Percentiles rank a stretch among this genome's conserved stretches.
These are phyloP conservation scores for Pseudoscleropodium purum DNA, from an alignment of 225 moss, liverwort and hornwort genomes.

Conservation along the genomic window DNA sequence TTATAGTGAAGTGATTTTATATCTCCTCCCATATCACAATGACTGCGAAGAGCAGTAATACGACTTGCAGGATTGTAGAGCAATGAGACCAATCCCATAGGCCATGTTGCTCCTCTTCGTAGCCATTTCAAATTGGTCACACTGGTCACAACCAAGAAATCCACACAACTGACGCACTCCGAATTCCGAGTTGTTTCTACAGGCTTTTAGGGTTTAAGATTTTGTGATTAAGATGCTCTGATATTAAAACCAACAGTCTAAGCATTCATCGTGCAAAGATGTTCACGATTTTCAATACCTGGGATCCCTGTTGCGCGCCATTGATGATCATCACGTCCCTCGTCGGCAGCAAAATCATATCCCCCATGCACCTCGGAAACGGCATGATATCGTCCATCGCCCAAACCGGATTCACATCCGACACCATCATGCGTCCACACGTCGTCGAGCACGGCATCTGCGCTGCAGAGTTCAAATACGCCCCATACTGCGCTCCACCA, in stretches of 20 bases:
- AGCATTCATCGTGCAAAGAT: not conserved
- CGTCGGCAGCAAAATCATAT: conserved; percentile 75
- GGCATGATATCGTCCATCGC: conserved; percentile 71
- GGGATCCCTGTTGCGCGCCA: conserved; percentile 62
- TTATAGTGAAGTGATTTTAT: not conserved
- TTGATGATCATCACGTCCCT: conserved; percentile 72
- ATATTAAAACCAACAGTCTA: not conserved
- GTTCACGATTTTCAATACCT: not conserved
- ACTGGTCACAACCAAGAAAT: not conserved
- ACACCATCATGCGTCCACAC: conserved; percentile 31
- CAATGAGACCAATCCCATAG: not conserved
- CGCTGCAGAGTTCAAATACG: conserved; percentile 28
- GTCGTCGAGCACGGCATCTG: conserved; percentile 33
- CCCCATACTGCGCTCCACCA: conserved; percentile 53
- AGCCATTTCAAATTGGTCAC: not conserved
- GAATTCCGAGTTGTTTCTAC: not conserved
- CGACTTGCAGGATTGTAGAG: not conserved
- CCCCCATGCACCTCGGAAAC: conserved; percentile 65
- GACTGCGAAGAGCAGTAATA: not conserved
- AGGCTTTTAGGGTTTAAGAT: not conserved
- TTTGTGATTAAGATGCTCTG: not conserved
- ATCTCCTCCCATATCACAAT: not conserved
- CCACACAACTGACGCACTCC: not conserved
- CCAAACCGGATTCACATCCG: conserved; percentile 32
- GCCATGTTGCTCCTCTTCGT: not conserved